A percentile compares a stretch with the other conserved stretches of the same genome.
Evolutionary conservation across 2,329 filamentous ascomycete genomes (phyloP).

Genomic region (Trichoderma hamatum): DNA sequence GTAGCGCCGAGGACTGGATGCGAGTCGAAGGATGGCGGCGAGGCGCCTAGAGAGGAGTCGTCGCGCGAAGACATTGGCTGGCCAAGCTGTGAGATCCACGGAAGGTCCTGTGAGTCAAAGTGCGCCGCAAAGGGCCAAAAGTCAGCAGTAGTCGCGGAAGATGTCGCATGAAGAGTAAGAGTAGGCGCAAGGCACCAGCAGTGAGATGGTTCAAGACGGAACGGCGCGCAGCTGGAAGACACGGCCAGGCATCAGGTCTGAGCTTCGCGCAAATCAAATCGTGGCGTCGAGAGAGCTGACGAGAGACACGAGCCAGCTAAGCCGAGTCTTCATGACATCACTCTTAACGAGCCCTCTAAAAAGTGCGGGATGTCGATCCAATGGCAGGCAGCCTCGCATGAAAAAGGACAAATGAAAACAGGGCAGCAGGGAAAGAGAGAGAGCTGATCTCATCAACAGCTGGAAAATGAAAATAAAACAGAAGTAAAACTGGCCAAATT

Average conservation of each 20-base stretch:
- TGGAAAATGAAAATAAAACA: background rate
- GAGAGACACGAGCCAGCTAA: conserved; percentile 9
- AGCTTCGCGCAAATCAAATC: conserved; percentile 9
- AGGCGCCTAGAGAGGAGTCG: conserved; percentile 41
- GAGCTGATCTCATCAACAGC: background rate
- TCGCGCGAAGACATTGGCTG: conserved; percentile 46
- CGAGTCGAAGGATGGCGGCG: conserved; percentile 40
- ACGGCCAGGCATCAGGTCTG: conserved; percentile 8
- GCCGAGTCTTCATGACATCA: conserved; percentile 24
- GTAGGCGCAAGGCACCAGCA: background rate
- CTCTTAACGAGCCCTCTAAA: conserved; percentile 12
- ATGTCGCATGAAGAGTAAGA: conserved; percentile 3
- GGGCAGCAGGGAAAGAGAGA: background rate
- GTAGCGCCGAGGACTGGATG: conserved; percentile 42
- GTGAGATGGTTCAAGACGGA: background rate
- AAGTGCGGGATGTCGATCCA: conserved; percentile 13
- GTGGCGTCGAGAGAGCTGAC: conserved; percentile 21
- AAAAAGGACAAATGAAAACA: background rate
- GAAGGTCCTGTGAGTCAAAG: conserved; percentile 42
- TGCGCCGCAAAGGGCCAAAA: conserved; percentile 31
- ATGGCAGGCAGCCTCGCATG: background rate
- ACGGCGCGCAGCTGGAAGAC: background rate
- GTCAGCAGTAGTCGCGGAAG: conserved; percentile 17
- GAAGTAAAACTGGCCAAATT: background rate
- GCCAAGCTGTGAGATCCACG: conserved; percentile 55